These are phyloP conservation scores for Reticulascus tulasneorum DNA, from an alignment of 2,329 filamentous ascomycete species.

Conservation along the genomic window DNA sequence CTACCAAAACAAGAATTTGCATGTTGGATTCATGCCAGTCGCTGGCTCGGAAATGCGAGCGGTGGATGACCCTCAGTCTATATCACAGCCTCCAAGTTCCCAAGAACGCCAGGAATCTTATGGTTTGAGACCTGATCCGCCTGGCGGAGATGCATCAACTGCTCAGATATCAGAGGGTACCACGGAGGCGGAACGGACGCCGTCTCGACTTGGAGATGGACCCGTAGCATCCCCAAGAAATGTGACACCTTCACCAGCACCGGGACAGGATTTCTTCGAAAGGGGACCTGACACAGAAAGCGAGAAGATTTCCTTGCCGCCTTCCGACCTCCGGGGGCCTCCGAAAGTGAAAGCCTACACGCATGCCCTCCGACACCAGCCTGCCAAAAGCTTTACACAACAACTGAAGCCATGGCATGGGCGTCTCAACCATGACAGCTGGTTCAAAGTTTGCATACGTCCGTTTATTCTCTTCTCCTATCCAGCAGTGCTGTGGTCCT, in stretches of 20 bases:
- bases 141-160: too few species aligned
- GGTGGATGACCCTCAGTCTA: too few species aligned
- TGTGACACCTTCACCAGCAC: too few species aligned
- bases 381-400: slow-evolving; percentile 67
- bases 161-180: too few species aligned
- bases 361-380: slow-evolving; percentile 60
- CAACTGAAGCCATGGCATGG: slow-evolving; percentile 76
- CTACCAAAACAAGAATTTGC: slow-evolving; percentile 23
- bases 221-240: too few species aligned
- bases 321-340: slow-evolving; percentile 27
- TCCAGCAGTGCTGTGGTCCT: slow-evolving; percentile 84
- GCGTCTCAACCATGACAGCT: slow-evolving; percentile 71
- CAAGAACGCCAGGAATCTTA: too few species aligned
- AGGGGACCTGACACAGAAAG: slow-evolving; percentile 32
- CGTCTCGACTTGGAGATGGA: too few species aligned
- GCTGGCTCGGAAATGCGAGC: too few species aligned
- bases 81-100: too few species aligned
- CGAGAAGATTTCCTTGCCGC: slow-evolving; percentile 32
- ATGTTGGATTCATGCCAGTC: slow-evolving; percentile 32
- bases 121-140: too few species aligned
- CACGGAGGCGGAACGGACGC: too few species aligned
- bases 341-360: slow-evolving; percentile 56
- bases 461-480: slow-evolving; percentile 87
- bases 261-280: slow-evolving; percentile 21
- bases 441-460: slow-evolving; percentile 71